Evolutionary conservation across 805 yeast genomes (phyloP).

Genomic region (Wickerhamiella sergipiensis): DNA sequence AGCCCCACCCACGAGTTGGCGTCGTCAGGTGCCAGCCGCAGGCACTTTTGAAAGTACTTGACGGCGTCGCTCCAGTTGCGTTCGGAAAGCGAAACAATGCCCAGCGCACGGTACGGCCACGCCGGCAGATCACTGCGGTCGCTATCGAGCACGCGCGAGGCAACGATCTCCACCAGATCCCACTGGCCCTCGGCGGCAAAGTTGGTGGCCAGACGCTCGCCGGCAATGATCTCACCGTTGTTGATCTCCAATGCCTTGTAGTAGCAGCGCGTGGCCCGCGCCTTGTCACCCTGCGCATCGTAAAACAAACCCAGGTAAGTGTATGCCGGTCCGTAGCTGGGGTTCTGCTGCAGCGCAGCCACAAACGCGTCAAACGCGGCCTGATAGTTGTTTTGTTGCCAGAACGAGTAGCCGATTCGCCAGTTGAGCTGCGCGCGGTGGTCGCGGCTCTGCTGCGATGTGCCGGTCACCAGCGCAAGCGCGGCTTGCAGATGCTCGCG

Average conservation of each 20-base stretch:
- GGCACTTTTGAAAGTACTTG: conserved; percentile 76
- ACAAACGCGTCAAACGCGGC: conserved; percentile 42
- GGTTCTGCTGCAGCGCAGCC: conserved; percentile 47
- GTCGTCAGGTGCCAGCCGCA: conserved; percentile 55
- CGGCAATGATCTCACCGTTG: conserved; percentile 60
- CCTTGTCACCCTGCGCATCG: conserved; percentile 41
- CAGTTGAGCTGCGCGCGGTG: conserved; percentile 49
- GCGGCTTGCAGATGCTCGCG: conserved; percentile 35
- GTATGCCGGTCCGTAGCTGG: conserved; percentile 63
- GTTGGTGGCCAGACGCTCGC: conserved; percentile 54
- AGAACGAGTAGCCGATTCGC: conserved; percentile 57
- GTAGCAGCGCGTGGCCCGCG: conserved; percentile 73
- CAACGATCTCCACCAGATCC: conserved; percentile 68
- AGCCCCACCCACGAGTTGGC: conserved; percentile 80
- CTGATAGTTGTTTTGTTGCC: conserved; percentile 25
- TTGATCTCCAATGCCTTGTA: conserved; percentile 83
- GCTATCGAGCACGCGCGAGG: conserved; percentile 49
- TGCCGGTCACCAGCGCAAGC: conserved; percentile 33
- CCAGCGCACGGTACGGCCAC: conserved; percentile 88
- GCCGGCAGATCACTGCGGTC: conserved; percentile 28
- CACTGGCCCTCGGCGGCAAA: conserved; percentile 61
- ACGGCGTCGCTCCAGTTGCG: conserved; percentile 70
- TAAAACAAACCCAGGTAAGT: conserved; percentile 73
- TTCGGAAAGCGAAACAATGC: conserved; percentile 57
- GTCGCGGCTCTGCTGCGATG: conserved; percentile 39